phyloP scores from a whole-genome alignment of 78 protist species.

The Isochrysis galbana region DNA sequence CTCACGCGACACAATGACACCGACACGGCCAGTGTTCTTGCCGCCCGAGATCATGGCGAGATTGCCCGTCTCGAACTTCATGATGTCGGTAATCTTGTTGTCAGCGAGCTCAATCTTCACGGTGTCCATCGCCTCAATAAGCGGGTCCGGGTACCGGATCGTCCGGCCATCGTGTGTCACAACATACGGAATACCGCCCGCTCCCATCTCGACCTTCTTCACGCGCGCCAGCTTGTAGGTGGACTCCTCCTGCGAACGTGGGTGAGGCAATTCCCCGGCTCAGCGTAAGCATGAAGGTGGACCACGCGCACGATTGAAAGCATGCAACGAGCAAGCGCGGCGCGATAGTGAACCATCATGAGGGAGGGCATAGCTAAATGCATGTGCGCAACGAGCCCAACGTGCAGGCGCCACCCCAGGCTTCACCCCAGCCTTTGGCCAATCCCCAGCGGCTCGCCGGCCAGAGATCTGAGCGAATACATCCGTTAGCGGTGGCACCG shows the following conservation, averaged over 20 bases:
- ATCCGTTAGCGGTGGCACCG: too few species aligned
- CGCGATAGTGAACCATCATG: too few species aligned
- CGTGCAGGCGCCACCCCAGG: too few species aligned
- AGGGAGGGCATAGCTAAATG: too few species aligned
- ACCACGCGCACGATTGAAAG: too few species aligned
- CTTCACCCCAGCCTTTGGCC: too few species aligned
- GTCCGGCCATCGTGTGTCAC: slow-evolving; percentile 99
- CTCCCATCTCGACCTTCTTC: slow-evolving; percentile 61
- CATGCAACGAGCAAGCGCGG: too few species aligned
- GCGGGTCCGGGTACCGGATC: slow-evolving; percentile 98
- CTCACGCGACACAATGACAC: slow-evolving; percentile 84
- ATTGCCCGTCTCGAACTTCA: slow-evolving; percentile 84
- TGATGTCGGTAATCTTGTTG: slow-evolving; percentile 64
- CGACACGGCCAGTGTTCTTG: slow-evolving; percentile 98
- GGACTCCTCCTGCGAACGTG: background rate
- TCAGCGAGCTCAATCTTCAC: slow-evolving; percentile 85
- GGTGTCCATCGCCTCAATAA: slow-evolving; percentile 86
- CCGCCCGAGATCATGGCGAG: slow-evolving; percentile 96
- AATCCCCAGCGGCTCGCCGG: too few species aligned
- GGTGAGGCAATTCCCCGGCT: too few species aligned
- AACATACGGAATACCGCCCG: slow-evolving; percentile 86
- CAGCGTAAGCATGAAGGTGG: too few species aligned
- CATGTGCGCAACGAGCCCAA: too few species aligned
- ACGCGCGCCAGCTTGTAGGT: slow-evolving; percentile 93
- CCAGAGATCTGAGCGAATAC: too few species aligned